Evolutionary conservation across 225 moss, liverwort and hornwort species (phyloP), one percentile per base, ranked within the genome.

Genomic region (Neckera pumila): DNA sequence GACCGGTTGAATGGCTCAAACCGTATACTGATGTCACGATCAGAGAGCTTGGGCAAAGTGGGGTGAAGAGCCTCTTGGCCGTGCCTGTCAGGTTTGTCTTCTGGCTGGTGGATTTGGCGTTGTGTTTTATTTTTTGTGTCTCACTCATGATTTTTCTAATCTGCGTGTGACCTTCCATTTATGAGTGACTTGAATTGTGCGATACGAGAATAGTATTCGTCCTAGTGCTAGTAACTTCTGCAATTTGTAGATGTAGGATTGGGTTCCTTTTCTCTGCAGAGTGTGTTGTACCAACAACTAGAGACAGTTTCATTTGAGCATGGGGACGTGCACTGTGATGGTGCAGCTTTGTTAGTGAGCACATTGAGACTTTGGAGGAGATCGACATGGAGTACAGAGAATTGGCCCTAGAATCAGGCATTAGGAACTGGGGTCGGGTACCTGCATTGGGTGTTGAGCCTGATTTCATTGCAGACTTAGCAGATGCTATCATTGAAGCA

Each of bases 371-470:
- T 45, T 87, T 98, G 87, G 98, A 98, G 94, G 98, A 98, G 90
- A 98, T 98, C 43, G 98, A 98, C 91, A 95, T 98, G 93, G 98
- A 98, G 92, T 98, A 98, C 89, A 94, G 94, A 82, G 97, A 98
- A 90, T 92, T 98, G 75, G 98, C 98, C 51, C 87, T 94, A 38
- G 96, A 96, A 89, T 98, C 98, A 80, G 98, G 98, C 81, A 98
- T 98, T 56, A 93, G 93, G 88, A 98, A 98, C 89, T 98, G 97
- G 98, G 98, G 98, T 86, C 94, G 98, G 49, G 97, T 98, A 73
- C 98, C 98, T 86, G 98, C 96, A 53, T 80, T 98, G 86, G 93
- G 93, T 79, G 95, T 96, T 76, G 97, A 98, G 60, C 98, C 96
- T 80, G 96, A 87, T 85, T 98, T 98, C 61, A 97, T 98, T 77